Conservation (phyloP, 768 basidiomycete genomes). For the Megacollybia marginata region DNA sequence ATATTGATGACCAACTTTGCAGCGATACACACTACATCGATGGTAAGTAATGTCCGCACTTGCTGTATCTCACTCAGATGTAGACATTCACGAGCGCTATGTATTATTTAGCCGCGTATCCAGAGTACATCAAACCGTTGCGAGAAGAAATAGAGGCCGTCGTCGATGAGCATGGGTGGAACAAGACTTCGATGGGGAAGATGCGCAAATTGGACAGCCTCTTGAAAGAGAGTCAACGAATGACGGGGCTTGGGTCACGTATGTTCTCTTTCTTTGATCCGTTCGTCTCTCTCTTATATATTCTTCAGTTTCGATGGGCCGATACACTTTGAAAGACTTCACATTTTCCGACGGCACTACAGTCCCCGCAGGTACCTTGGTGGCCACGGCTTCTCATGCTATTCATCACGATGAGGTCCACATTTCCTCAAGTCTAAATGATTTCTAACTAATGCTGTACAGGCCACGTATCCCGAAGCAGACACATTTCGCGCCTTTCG, state of each 20-base stretch:
- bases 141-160: slow-evolving; percentile 24
- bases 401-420: slow-evolving; percentile 7
- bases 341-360: slow-evolving; percentile 11
- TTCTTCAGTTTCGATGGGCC: slow-evolving; percentile 8
- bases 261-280: slow-evolving; percentile 2
- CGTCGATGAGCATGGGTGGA: slow-evolving; percentile 28
- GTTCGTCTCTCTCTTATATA: slow-evolving; percentile 4
- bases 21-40: slow-evolving; percentile 33
- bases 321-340: slow-evolving; percentile 7
- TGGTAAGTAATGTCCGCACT: slow-evolving; percentile 15
- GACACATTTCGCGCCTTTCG: slow-evolving; percentile 1
- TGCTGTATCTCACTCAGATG: not conserved
- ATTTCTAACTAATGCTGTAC: not conserved
- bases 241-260: slow-evolving; percentile 19
- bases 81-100: slow-evolving; percentile 22
- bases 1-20: slow-evolving; percentile 34
- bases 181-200: slow-evolving; percentile 29
- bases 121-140: slow-evolving; percentile 20
- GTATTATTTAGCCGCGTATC: slow-evolving; percentile 20
- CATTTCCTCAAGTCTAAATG: not conserved
- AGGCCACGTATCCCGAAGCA: slow-evolving; percentile 3
- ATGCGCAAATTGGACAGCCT: slow-evolving; percentile 40
- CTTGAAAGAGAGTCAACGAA: slow-evolving; percentile 31
- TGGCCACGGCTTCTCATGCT: slow-evolving; percentile 3
- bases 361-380: slow-evolving; percentile 6